Percentiles rank a stretch among this genome's conserved stretches.
Evolutionary conservation across 2,329 filamentous ascomycete species (phyloP).

Genomic region (Scedosporium boydii): DNA sequence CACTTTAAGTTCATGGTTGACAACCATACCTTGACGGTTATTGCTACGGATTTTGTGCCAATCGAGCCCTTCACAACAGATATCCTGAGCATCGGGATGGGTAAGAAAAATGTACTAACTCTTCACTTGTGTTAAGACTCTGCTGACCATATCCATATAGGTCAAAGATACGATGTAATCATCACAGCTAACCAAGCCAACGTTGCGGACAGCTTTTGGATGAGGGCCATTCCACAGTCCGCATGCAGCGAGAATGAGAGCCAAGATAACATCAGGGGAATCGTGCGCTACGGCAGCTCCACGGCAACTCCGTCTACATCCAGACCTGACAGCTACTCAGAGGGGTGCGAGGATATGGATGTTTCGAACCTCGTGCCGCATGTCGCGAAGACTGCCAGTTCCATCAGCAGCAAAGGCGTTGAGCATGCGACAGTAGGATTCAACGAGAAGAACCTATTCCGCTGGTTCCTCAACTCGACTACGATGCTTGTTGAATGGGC

Average conservation of each 20-base stretch:
- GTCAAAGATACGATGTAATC: slow-evolving; percentile 36
- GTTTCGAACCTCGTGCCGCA: slow-evolving; percentile 24
- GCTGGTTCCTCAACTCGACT: slow-evolving; percentile 39
- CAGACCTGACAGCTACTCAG: slow-evolving; percentile 9
- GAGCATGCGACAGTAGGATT: slow-evolving; percentile 17
- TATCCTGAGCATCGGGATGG: slow-evolving; percentile 40
- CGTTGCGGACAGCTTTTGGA: slow-evolving; percentile 31
- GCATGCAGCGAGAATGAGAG: slow-evolving; percentile 30
- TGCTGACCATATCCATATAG: not conserved
- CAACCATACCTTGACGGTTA: slow-evolving; percentile 47
- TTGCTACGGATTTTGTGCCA: slow-evolving; percentile 49
- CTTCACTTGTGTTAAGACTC: not conserved
- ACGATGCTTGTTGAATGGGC: slow-evolving; percentile 36
- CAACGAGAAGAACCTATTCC: slow-evolving; percentile 25
- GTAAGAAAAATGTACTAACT: not conserved
- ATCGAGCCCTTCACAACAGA: slow-evolving; percentile 43
- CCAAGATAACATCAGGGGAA: slow-evolving; percentile 34
- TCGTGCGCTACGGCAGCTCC: slow-evolving; percentile 31
- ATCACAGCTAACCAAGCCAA: slow-evolving; percentile 28
- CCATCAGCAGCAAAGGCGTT: slow-evolving; percentile 17
- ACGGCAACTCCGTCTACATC: slow-evolving; percentile 11
- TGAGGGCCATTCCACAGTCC: slow-evolving; percentile 33
- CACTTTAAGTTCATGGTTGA: slow-evolving; percentile 43
- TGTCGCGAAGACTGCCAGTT: slow-evolving; percentile 21
- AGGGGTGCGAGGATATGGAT: slow-evolving; percentile 24